Evolutionary conservation across 352 stramenopile species (phyloP).

Genomic region (Pilasporangium apinafurcum): DNA sequence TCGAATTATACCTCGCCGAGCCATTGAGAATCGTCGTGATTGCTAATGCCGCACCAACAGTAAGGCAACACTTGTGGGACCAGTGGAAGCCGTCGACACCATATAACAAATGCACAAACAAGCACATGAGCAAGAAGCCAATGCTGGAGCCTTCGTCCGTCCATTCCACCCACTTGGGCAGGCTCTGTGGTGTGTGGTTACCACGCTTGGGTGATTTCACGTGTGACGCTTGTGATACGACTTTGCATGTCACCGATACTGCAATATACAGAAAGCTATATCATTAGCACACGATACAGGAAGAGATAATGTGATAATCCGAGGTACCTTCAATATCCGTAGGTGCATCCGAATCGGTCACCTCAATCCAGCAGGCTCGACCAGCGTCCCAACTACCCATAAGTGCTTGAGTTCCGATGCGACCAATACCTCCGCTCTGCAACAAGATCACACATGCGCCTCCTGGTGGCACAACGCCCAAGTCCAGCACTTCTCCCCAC

Average conservation of each 20-base stretch:
- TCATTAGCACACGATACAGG: background rate
- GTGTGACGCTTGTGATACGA: constrained; percentile 38
- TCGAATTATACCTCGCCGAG: constrained; percentile 18
- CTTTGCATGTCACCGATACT: constrained; percentile 75
- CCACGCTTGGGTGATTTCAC: constrained; percentile 15
- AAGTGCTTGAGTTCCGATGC: constrained; percentile 75
- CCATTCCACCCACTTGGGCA: constrained; percentile 70
- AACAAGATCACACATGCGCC: constrained; percentile 77
- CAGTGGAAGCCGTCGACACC: constrained; percentile 82
- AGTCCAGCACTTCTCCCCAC: constrained; percentile 59
- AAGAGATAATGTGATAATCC: background rate
- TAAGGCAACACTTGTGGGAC: constrained; percentile 83
- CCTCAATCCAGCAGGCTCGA: constrained; percentile 71
- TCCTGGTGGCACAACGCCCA: constrained; percentile 73
- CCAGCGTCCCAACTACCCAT: constrained; percentile 84
- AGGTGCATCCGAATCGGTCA: constrained; percentile 45
- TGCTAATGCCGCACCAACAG: constrained; percentile 63
- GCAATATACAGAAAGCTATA: background rate
- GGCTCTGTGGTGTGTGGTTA: constrained; percentile 15
- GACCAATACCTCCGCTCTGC: constrained; percentile 58
- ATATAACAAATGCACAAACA: constrained; percentile 80
- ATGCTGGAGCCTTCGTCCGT: constrained; percentile 74
- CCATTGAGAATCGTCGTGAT: constrained; percentile 81
- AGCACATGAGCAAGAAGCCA: constrained; percentile 75
- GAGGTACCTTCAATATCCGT: constrained; percentile 72